Base-by-base conservation (phyloP, 257 asterid genomes). In the Mentha longifolia region DNA sequence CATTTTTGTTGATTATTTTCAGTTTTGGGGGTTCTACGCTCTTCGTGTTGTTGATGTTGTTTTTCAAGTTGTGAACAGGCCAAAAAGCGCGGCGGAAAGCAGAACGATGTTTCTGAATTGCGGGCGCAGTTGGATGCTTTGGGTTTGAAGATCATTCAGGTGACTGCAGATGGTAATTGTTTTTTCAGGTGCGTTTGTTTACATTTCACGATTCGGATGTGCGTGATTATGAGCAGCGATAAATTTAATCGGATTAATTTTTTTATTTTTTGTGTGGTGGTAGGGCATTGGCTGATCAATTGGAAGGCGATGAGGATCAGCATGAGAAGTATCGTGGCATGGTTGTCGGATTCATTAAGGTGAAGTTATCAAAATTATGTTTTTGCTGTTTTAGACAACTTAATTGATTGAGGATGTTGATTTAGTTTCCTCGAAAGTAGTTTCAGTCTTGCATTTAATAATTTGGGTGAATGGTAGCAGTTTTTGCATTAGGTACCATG, bases 151-250 rank as follows among this genome's bases (percentile, higher is more conserved):
- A 84, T 91, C 51, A 78, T 87, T 72, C 85, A 85, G 72, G 95
- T 93, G 61, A 87, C 97, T 30, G 83, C 96, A 22, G 98, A 93
- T 85, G 98, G 98, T 67, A 93, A 93, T 82, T 93, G 98, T 79
- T 89, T 91, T 82, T 91, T 93, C 89, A 93, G 98, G 98, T 91
- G 74, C 70, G 86, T 61, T n/a, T n/a, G 4, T 75, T 63, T 54
- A 19, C 43, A 42, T 51, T 70, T 49, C 42, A 35, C 37, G 71
- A 9, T 8, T 16, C 55, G 33, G 51, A 62, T 35, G 50, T 7
- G 49, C 25, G 61, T 54, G 58, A 33, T 50, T 70, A 14, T 63
- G 12, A 67, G 60, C n/a, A n/a, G n/a, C 46, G 20, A n/a, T 62
- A 61, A 62, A 50, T 61, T 73, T 56, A 63, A 65, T 79, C 1